Conservation (phyloP, 2,329 filamentous ascomycete species). For the Coniochaeta sp. region DNA sequence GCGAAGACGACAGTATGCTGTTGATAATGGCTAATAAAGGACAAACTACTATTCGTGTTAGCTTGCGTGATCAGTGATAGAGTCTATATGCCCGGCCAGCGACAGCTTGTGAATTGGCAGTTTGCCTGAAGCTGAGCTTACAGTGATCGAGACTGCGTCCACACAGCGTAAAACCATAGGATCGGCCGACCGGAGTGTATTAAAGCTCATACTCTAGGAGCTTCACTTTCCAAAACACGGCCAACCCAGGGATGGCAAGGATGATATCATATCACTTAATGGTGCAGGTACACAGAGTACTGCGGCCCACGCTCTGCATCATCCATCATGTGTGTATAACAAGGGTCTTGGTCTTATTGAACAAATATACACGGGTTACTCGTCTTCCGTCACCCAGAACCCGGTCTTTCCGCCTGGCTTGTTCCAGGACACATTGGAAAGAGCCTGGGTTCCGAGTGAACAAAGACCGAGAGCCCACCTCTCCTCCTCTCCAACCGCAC, state of each 20-base stretch:
- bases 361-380: conserved; percentile 34
- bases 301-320: not conserved
- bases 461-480: not conserved
- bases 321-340: conserved; percentile 1
- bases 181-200: too few relatives aligned
- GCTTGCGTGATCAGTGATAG: not conserved
- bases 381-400: conserved; percentile 6
- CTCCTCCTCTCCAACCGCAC: not conserved
- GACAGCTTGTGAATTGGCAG: not conserved
- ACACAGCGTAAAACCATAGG: too few relatives aligned
- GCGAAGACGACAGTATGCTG: not conserved
- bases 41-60: not conserved
- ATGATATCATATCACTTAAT: not conserved
- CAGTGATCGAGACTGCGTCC: not conserved
- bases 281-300: not conserved
- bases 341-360: conserved; percentile 6
- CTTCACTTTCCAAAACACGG: not conserved
- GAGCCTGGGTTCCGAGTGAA: not conserved
- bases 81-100: not conserved
- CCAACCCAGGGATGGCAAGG: not conserved
- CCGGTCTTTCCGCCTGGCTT: not conserved
- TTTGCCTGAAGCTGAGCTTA: not conserved
- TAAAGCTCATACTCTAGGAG: not conserved
- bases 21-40: conserved; percentile 2
- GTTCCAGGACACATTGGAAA: conserved; percentile 2